Base-by-base conservation (phyloP, 225 moss, liverwort and hornwort species). In the Bryoerythrophyllum caledonicum region DNA sequence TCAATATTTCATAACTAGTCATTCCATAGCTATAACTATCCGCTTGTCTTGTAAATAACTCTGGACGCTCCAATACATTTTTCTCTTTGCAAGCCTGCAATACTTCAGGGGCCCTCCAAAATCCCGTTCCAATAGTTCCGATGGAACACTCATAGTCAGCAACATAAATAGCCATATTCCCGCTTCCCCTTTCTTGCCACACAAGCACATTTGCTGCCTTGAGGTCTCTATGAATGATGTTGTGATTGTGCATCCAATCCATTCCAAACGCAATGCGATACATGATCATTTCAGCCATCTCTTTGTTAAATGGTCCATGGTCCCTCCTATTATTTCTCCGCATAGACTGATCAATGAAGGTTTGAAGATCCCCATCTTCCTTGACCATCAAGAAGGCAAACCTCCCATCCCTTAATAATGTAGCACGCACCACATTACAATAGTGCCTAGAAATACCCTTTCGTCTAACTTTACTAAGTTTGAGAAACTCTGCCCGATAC, bases 141-240 rank as follows among this genome's bases (percentile, higher is more conserved):
- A 32, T 17, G 8, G 19, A 32, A 27, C 30, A 30, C 3, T 60
- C 30, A 60, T 7, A 30, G 3, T 7, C 7, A 0, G 8, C 30
- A 16, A 60, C 8, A 28, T 1, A 28, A 30, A 0, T 7, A n/a
- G n/a, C n/a, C 5, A 7, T 7, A 6, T 0, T 0, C 16, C 59
- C 16, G n/a, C 27, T 7, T 0, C 0, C 23, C 0, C 27, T 57
- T 14, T 16, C 0, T 1, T 34, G n/a, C n/a, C n/a, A n/a, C 19
- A 32, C 6, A 15, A 60, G 7, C 3, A 60, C 30, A 19, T 60
- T 60, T 1, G 61, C 17, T 32, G 61, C 61, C 10, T 61, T 61
- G 7, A 61, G 20, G 8, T 34, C 20, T 15, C 59, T 59, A 8
- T 6, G 28, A n/a, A 52, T 8, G 19, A 60, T 32, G 30, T 17